A percentile compares a stretch with the other conserved stretches of the same genome.
These are phyloP conservation scores for Salvia hispanica DNA, from an alignment of 257 asterid species.

Conservation along the genomic window DNA sequence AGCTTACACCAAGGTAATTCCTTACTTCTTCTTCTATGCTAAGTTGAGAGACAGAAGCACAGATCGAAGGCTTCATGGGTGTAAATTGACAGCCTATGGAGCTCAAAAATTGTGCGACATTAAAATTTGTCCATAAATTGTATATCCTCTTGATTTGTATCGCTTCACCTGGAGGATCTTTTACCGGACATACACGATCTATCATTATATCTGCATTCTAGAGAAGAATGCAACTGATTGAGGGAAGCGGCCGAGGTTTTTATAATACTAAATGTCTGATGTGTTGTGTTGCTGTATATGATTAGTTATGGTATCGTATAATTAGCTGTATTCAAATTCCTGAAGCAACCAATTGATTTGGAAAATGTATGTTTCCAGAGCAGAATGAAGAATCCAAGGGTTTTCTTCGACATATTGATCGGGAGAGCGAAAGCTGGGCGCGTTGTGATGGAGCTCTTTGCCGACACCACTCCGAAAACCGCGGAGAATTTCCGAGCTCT, in stretches of 20 bases:
- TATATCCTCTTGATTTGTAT: slow-evolving; percentile 24
- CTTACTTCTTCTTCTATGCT: neutral
- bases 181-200: slow-evolving; percentile 34
- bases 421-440: slow-evolving; percentile 65
- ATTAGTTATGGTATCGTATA: no score
- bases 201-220: neutral
- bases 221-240: neutral
- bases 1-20: slow-evolving; percentile 15
- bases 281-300: neutral
- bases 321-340: no score
- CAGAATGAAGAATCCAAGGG: slow-evolving; percentile 69
- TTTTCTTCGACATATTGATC: slow-evolving; percentile 73
- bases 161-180: slow-evolving; percentile 22
- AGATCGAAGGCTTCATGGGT: slow-evolving; percentile 73
- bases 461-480: slow-evolving; percentile 64
- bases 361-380: neutral
- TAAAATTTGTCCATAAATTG: slow-evolving; percentile 27
- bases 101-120: slow-evolving; percentile 77
- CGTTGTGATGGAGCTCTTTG: slow-evolving; percentile 65
- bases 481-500: slow-evolving; percentile 78
- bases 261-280: no score
- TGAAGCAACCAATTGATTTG: neutral
- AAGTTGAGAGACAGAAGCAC: slow-evolving; percentile 41
- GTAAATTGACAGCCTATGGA: slow-evolving; percentile 37
- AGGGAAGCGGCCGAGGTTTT: no score